A percentile compares a stretch with the other conserved stretches of the same genome.
Conservation (phyloP, 495 filamentous ascomycete species). For the Penicillium pulvis region DNA sequence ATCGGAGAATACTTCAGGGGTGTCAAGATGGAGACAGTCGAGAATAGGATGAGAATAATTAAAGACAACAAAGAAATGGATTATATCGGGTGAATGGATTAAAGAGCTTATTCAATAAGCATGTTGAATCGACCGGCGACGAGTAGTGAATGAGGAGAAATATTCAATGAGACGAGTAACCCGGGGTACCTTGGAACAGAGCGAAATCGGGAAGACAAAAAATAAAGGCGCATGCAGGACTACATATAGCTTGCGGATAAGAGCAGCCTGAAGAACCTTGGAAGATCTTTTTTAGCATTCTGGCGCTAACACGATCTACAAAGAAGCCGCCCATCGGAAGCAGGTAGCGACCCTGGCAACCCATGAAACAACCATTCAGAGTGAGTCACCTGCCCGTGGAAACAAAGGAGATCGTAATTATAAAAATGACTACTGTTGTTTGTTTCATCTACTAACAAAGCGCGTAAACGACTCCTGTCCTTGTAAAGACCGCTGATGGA, state of each 20-base stretch:
- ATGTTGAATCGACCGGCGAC: conserved; percentile 14
- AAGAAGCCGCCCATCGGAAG: not conserved
- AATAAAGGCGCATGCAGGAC: not conserved
- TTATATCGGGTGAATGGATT: conserved; percentile 14
- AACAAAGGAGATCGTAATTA: conserved; percentile 16
- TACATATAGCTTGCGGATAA: not conserved
- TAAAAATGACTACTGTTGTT: not conserved
- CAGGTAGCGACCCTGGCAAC: conserved; percentile 6
- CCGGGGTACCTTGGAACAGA: not conserved
- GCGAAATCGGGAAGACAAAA: not conserved
- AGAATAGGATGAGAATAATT: not conserved
- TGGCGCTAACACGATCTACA: conserved; percentile 19
- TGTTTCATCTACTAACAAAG: conserved; percentile 27
- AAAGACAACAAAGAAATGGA: not conserved
- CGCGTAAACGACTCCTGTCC: conserved; percentile 13
- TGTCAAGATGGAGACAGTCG: not conserved
- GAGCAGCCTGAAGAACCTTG: not conserved
- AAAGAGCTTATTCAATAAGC: conserved; percentile 12
- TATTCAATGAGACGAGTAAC: conserved; percentile 9
- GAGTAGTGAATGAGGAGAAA: conserved; percentile 17
- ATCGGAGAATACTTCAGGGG: not conserved
- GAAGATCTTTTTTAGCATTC: not conserved
- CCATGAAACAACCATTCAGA: not conserved
- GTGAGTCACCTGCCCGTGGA: not conserved
- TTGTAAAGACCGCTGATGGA: conserved; percentile 12